Conservation (phyloP, 805 yeast genomes). For the Metschnikowia noctiluminum region DNA sequence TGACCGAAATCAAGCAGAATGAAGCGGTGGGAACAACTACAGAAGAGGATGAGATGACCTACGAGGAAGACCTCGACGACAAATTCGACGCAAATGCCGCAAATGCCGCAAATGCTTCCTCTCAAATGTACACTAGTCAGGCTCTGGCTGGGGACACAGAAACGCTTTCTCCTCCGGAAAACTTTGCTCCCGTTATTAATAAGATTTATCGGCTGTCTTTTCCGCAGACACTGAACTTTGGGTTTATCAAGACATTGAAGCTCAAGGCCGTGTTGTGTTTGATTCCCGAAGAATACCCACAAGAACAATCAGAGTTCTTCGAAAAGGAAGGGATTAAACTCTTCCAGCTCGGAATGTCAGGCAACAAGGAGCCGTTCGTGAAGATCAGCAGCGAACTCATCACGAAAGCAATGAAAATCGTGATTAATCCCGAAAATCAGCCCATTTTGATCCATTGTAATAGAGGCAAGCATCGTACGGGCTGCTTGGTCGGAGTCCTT, state of each 20-base stretch:
- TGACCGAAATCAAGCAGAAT: conserved; percentile 26
- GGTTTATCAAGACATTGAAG: conserved; percentile 57
- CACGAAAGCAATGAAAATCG: conserved; percentile 76
- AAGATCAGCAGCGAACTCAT: conserved; percentile 64
- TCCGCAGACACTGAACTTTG: conserved; percentile 81
- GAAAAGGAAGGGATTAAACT: conserved; percentile 58
- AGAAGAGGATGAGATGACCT: conserved; percentile 26
- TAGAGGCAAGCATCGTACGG: conserved; percentile 95
- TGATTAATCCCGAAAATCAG: conserved; percentile 80
- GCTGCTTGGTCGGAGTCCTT: conserved; percentile 91
- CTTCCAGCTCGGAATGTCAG: conserved; percentile 89
- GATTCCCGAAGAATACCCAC: conserved; percentile 90
- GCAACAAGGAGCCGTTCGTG: conserved; percentile 93
- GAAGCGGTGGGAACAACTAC: conserved; percentile 27
- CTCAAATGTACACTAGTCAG: conserved; percentile 6
- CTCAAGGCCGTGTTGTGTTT: conserved; percentile 77
- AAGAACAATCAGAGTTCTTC: conserved; percentile 65
- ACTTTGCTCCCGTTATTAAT: conserved; percentile 76
- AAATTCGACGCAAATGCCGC: conserved; percentile 28
- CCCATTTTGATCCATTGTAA: conserved; percentile 94
- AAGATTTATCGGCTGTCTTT: conserved; percentile 83
- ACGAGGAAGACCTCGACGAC: conserved; percentile 42
- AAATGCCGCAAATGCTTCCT: neutral
- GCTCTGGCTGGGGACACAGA: neutral
- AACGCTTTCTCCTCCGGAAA: conserved; percentile 72